These are phyloP conservation scores for Penicillium sp. DNA, from an alignment of 2,329 filamentous ascomycete species.

Conservation along the genomic window DNA sequence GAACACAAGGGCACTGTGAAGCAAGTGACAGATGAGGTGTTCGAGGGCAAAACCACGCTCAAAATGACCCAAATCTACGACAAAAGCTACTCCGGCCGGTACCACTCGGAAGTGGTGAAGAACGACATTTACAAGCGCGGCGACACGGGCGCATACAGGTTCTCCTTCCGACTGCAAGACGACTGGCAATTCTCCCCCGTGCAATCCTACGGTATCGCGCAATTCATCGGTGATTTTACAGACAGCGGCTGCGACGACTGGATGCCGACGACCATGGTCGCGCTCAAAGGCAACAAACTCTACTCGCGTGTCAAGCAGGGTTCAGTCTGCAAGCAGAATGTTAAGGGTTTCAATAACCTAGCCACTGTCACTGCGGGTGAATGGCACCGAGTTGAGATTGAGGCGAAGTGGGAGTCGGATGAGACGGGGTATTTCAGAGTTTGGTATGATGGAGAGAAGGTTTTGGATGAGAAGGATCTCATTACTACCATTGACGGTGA, in stretches of 20 bases:
- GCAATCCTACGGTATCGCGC: constrained; percentile 51
- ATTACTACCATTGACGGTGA: constrained; percentile 50
- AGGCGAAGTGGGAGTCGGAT: constrained; percentile 49
- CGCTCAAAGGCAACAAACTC: constrained; percentile 48
- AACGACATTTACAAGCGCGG: constrained; percentile 48
- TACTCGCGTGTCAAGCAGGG: constrained; percentile 46
- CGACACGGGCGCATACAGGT: constrained; percentile 52
- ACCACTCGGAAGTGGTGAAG: constrained; percentile 52
- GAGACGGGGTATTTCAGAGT: constrained; percentile 48
- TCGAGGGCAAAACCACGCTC: constrained; percentile 42
- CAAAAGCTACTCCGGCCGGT: constrained; percentile 45
- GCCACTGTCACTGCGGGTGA: constrained; percentile 44
- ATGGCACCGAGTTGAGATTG: constrained; percentile 52
- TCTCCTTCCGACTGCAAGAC: constrained; percentile 51
- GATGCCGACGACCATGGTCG: constrained; percentile 54
- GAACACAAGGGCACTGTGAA: constrained; percentile 48
- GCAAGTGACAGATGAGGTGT: constrained; percentile 45
- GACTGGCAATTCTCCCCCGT: constrained; percentile 49
- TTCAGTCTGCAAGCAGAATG: constrained; percentile 40
- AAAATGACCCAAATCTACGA: constrained; percentile 47
- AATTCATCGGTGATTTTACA: constrained; percentile 54
- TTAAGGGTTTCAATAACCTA: constrained; percentile 34
- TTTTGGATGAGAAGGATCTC: constrained; percentile 43
- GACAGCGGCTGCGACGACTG: constrained; percentile 48
- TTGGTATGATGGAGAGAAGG: constrained; percentile 51